Evolutionary conservation across 257 asterid species (phyloP), one percentile per base, ranked within the genome.

Genomic region (Jasminum sambac): DNA sequence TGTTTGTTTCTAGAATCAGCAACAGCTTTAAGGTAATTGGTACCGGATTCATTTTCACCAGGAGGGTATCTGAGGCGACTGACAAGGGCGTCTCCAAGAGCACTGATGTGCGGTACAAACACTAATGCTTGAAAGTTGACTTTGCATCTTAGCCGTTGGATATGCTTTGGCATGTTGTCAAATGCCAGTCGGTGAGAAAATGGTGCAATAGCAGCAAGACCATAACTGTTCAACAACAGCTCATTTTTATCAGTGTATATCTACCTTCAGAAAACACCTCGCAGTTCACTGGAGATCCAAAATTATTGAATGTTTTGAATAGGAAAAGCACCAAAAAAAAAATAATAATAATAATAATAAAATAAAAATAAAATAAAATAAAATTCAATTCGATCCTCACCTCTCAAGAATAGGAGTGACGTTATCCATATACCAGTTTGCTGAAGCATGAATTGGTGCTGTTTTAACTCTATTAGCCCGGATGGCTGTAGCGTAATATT

Each of bases 401-500:
- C 96, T 91, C 79, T 83, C 83, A 52, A 95, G 44, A 75, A 95
- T 76, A 62, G 98, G 98, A 72, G 67, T 77, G 17, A 91, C 97
- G 69, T 95, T 91, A 76, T 95, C 98, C 41, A 84, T 72, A 68
- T 95, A 95, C 99, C 99, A 95, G 78, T 91, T 84, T 63, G 96
- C 96, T 42, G 99, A 91, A 79, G 99, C 97, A 83, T 81, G 99
- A 72, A 88, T 95, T 5, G 97, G 95, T 64, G 99, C 97, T 36
- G 92, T 83, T 83, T 95, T 95, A 19, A 95, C 83, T 82, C 99
- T 85, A 73, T 87, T 95, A 40, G 92, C 91, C 72, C 99, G 88
- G 82, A 91, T 85, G 64, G 99, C 98, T 26, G 87, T 77, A 17
- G 92, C 95, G 74, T 91, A 95, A 70, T 91, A 95, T 72, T 95